A percentile compares a stretch with the other conserved stretches of the same genome.
Evolutionary conservation across 305 asterid species (phyloP).

Genomic region (Coffea humblotiana): DNA sequence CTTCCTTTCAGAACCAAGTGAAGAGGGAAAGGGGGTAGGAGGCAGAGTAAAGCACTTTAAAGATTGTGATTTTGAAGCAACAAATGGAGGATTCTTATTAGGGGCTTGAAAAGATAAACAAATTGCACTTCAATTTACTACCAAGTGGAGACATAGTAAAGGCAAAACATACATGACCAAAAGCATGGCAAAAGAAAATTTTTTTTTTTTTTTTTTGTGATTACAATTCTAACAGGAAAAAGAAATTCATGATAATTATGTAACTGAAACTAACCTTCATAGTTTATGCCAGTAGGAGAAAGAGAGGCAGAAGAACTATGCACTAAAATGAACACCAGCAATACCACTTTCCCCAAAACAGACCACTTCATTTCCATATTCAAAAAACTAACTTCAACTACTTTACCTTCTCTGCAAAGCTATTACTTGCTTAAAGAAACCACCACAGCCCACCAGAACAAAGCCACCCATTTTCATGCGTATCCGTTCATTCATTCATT

Average conservation of each 20-base stretch:
- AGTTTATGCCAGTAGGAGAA: slow-evolving; percentile 93
- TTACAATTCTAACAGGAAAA: slow-evolving; percentile 6
- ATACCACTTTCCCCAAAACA: slow-evolving; percentile 42
- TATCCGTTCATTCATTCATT: slow-evolving; percentile 14
- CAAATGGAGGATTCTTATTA: not conserved
- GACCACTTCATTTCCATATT: slow-evolving; percentile 51
- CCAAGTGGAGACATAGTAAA: not conserved
- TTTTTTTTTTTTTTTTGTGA: not conserved
- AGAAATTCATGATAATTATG: not conserved
- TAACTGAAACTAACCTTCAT: slow-evolving; percentile 68
- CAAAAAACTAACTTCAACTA: slow-evolving; percentile 28
- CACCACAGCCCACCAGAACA: slow-evolving; percentile 21
- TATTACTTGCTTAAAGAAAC: slow-evolving; percentile 15
- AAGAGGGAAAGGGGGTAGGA: not conserved
- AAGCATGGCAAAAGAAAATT: not conserved
- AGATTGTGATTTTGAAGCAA: not conserved
- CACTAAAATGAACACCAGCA: slow-evolving; percentile 52
- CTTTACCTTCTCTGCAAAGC: slow-evolving; percentile 39
- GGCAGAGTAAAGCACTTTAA: not conserved
- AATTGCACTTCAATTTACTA: not conserved
- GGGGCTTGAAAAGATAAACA: not conserved
- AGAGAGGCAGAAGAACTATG: slow-evolving; percentile 66
- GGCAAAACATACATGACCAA: slow-evolving; percentile 6
- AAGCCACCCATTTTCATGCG: slow-evolving; percentile 30
- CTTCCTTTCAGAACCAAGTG: not conserved